A percentile compares a stretch with the other conserved stretches of the same genome.
phyloP scores from a whole-genome alignment of 495 filamentous ascomycete species.

The Aspergillus homomorphus region DNA sequence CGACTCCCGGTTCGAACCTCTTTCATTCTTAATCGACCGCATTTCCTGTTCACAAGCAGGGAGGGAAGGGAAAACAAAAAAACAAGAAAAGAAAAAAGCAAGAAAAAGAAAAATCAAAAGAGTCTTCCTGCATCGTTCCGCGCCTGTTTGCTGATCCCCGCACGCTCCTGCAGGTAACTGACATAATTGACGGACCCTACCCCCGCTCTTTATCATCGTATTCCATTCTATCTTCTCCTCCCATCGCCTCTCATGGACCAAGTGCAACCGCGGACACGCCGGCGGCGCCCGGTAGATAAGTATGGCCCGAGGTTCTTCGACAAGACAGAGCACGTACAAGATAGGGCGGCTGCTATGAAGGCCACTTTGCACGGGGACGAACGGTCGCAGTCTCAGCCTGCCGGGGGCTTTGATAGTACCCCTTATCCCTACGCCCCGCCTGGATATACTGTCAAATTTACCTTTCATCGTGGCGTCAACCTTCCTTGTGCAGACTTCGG shows the following conservation, averaged over 20 bases:
- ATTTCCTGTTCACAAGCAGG: neutral
- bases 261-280: slow-evolving; percentile 20
- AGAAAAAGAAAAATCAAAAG: neutral
- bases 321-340: slow-evolving; percentile 57
- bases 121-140: neutral
- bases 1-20: neutral
- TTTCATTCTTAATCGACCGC: neutral
- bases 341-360: slow-evolving; percentile 38
- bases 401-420: slow-evolving; percentile 76
- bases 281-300: slow-evolving; percentile 30
- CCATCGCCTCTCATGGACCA: slow-evolving; percentile 18
- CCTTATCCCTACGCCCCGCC: slow-evolving; percentile 67
- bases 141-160: neutral
- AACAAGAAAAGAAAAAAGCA: neutral
- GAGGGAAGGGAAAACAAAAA: neutral
- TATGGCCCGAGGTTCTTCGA: slow-evolving; percentile 51
- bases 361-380: slow-evolving; percentile 15
- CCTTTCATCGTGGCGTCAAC: slow-evolving; percentile 74
- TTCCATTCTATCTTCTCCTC: slow-evolving; percentile 2
- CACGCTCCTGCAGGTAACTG: neutral
- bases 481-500: slow-evolving; percentile 79
- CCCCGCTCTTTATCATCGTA: neutral
- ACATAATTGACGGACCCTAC: neutral
- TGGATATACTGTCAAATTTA: slow-evolving; percentile 82
- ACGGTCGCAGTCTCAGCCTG: slow-evolving; percentile 42